Evolutionary conservation across 225 moss, liverwort and hornwort species (phyloP).

Genomic region (Physcomitrium patens): DNA sequence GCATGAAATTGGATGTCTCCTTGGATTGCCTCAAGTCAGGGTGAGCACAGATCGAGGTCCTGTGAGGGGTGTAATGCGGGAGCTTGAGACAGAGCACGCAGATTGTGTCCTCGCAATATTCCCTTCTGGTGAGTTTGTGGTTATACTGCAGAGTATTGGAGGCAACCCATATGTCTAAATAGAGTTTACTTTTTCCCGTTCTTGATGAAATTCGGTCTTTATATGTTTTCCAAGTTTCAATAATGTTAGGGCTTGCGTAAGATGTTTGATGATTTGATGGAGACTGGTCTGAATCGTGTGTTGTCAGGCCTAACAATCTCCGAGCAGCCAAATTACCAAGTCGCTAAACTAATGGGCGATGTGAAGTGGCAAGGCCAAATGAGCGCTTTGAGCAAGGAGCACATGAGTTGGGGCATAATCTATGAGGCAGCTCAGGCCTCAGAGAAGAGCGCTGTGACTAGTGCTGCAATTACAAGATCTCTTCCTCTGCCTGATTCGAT

Average conservation of each 20-base stretch:
- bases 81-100: constrained; percentile 74
- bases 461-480: constrained; percentile 45
- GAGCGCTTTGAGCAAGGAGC: constrained; percentile 77
- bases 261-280: not conserved
- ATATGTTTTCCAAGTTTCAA: not conserved
- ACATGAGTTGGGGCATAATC: constrained; percentile 78
- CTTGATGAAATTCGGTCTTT: constrained; percentile 15
- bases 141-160: not conserved
- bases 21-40: constrained; percentile 58
- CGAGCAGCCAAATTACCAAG: constrained; percentile 40
- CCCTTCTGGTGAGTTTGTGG: constrained; percentile 56
- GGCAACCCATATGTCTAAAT: not conserved
- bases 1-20: constrained; percentile 50
- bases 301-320: constrained; percentile 44
- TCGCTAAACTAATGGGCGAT: constrained; percentile 40
- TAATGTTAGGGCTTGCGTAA: not conserved
- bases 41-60: constrained; percentile 38
- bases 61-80: constrained; percentile 58
- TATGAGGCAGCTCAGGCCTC: constrained; percentile 71
- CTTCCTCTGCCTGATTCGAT: constrained; percentile 42
- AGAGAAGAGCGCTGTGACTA: constrained; percentile 52
- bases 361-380: constrained; percentile 61
- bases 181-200: not conserved
- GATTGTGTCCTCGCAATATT: constrained; percentile 74
- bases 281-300: constrained; percentile 23